Base-by-base conservation (phyloP, 805 yeast genomes). In the Metschnikowia lunata region DNA sequence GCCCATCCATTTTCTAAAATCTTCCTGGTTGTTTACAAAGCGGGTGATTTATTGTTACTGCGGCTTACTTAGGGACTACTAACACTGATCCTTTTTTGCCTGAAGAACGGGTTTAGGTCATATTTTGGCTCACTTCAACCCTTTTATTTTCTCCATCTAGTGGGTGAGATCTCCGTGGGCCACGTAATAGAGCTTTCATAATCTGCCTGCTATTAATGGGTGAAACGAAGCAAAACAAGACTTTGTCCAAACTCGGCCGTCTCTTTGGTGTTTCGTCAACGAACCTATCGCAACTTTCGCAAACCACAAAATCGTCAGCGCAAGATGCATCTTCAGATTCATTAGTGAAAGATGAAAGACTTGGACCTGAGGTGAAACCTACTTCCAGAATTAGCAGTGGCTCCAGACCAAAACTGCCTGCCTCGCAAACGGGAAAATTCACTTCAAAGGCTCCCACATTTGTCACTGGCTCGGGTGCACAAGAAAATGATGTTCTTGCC, bases 241-340 rank as follows among this genome's bases (percentile, higher is more conserved):
- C 60, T 30, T 51, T 58, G 44, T 44, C 56, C 39, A 53, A 57
- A 43, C 47, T 59, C 28, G 63, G 63, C 18, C 55, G 59, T 44
- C 54, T 60, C 30, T 59, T 60, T 40, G 63, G 63, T 15, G 58
- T 55, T 15, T 58, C 56, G 51, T 48, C 54, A 27, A 45, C 60
- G 13, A 54, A 54, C 40, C 47, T 51, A 28, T 26, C 52, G 8
- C 50, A 37, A 35, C 33, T 39, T 26, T 39, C 47, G 7, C 41
- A 43, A 26, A 48, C 45, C 28, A 11, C 34, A 28, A 48, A 48
- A 33, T 10, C 46, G 3, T 13, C 45, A 6, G 28, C 39, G 11
- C 15, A 34, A 13, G 45, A 39, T 28, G 40, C 36, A 9, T 37
- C 45, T 10, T 36, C 35, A 34, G 45, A 43, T 28, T 27, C 42